Evolutionary conservation across 768 basidiomycete genomes (phyloP).

Genomic region (Lactifluus hygrophoroides): DNA sequence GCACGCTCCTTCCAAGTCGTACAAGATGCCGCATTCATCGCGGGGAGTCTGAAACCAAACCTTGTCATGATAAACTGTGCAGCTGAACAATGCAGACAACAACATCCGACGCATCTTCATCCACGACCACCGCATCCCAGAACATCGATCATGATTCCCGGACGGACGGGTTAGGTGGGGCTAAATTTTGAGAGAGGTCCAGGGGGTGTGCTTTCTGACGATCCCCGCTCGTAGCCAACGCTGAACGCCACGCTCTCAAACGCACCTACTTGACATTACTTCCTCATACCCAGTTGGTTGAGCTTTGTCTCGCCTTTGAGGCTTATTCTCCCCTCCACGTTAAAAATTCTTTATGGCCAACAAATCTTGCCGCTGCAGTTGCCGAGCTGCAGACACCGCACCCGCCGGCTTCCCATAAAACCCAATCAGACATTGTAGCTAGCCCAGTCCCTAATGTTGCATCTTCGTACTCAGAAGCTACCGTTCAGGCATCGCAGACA

Average conservation of each 20-base stretch:
- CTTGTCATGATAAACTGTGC: constrained; percentile 67
- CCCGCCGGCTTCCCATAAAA: constrained; percentile 14
- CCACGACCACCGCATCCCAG: constrained; percentile 27
- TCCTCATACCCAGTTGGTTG: constrained; percentile 63
- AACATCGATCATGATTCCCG: constrained; percentile 17
- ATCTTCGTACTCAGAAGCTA: constrained; percentile 17
- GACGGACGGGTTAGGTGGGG: constrained; percentile 11
- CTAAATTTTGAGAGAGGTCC: background rate
- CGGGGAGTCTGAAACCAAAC: constrained; percentile 37
- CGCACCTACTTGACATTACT: constrained; percentile 63
- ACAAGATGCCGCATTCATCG: background rate
- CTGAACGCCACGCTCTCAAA: constrained; percentile 50
- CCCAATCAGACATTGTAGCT: constrained; percentile 19
- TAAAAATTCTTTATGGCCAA: constrained; percentile 64
- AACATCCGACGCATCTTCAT: constrained; percentile 31
- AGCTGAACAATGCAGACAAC: constrained; percentile 55
- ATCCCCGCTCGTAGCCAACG: constrained; percentile 29
- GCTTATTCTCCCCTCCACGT: constrained; percentile 56
- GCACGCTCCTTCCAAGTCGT: background rate
- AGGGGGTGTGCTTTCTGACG: background rate
- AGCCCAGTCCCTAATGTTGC: constrained; percentile 21
- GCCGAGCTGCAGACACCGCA: constrained; percentile 33
- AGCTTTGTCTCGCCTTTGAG: constrained; percentile 68
- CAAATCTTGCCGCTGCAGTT: constrained; percentile 58
- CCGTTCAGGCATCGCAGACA: constrained; percentile 18